Percentiles rank a stretch among this genome's conserved stretches.
Evolutionary conservation across 768 basidiomycete genomes (phyloP).

Genomic region (Russula earlei): DNA sequence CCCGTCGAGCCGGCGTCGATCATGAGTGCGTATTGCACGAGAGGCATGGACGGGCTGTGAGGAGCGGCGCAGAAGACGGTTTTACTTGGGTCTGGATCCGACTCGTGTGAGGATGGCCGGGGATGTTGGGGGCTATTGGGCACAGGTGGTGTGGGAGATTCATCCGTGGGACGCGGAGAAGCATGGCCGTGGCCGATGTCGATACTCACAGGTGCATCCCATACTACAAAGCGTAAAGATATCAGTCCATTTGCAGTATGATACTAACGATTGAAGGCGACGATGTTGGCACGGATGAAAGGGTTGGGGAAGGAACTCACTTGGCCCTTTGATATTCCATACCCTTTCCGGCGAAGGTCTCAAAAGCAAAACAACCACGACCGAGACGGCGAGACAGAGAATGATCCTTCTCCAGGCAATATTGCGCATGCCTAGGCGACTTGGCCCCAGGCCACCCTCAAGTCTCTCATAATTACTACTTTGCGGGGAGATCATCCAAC

Average conservation of each 20-base stretch:
- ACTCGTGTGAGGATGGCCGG: conserved; percentile 50
- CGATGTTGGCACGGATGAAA: not conserved
- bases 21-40: conserved; percentile 93
- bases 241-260: not conserved
- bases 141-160: not conserved
- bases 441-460: conserved; percentile 50
- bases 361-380: conserved; percentile 59
- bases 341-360: conserved; percentile 36
- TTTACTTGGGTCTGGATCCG: conserved; percentile 62
- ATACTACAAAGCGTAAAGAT: not conserved
- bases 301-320: conserved; percentile 16
- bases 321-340: conserved; percentile 21
- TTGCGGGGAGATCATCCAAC: conserved; percentile 29
- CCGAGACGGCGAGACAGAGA: conserved; percentile 44
- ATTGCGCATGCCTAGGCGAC: conserved; percentile 25
- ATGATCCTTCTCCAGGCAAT: conserved; percentile 60
- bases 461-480: conserved; percentile 48
- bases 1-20: conserved; percentile 98
- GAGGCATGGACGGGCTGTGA: conserved; percentile 35
- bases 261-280: not conserved
- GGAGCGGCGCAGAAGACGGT: conserved; percentile 66
- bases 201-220: not conserved
- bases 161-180: not conserved
- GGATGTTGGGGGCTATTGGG: not conserved
- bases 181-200: not conserved